A percentile compares a stretch with the other conserved stretches of the same genome.
These are phyloP conservation scores for Auricularia cornea DNA, from an alignment of 768 basidiomycete genomes.

Conservation along the genomic window DNA sequence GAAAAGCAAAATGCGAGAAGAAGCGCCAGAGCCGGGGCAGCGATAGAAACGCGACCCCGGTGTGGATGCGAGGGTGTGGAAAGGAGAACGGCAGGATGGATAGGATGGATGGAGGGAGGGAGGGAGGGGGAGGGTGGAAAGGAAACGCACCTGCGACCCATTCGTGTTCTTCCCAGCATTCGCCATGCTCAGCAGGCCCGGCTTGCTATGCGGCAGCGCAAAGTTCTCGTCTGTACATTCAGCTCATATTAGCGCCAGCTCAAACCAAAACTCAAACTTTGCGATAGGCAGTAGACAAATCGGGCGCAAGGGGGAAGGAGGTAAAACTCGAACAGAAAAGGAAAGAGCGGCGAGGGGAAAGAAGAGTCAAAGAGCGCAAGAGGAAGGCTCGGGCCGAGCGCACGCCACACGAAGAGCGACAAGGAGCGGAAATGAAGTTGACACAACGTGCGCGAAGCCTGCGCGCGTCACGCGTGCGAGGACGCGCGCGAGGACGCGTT, in stretches of 20 bases:
- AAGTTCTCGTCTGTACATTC: constrained; percentile 94
- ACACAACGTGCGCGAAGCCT: too few species aligned
- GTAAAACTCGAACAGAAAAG: too few species aligned
- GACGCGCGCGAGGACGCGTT: too few species aligned
- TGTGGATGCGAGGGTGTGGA: not conserved
- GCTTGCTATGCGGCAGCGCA: constrained; percentile 60
- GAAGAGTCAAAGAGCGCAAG: too few species aligned
- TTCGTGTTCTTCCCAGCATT: constrained; percentile 79
- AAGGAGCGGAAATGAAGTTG: too few species aligned
- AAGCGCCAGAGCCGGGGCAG: not conserved
- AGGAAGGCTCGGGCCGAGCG: too few species aligned
- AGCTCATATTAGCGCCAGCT: too few species aligned
- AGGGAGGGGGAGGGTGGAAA: not conserved
- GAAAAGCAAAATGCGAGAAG: not conserved
- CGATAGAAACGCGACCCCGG: not conserved
- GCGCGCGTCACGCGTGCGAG: too few species aligned
- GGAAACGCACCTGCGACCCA: constrained; percentile 40
- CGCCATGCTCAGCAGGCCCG: constrained; percentile 67
- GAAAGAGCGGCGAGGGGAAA: not conserved
- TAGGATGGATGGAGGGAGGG: not conserved
- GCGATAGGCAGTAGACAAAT: too few species aligned
- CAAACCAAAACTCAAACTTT: too few species aligned
- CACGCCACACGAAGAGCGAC: too few species aligned
- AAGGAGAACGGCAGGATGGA: constrained; percentile 18
- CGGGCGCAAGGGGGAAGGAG: too few species aligned